Evolutionary conservation across 371 early-diverging fungal species (phyloP), one percentile per base, ranked within the genome.

Genomic region (Smittium culicis): DNA sequence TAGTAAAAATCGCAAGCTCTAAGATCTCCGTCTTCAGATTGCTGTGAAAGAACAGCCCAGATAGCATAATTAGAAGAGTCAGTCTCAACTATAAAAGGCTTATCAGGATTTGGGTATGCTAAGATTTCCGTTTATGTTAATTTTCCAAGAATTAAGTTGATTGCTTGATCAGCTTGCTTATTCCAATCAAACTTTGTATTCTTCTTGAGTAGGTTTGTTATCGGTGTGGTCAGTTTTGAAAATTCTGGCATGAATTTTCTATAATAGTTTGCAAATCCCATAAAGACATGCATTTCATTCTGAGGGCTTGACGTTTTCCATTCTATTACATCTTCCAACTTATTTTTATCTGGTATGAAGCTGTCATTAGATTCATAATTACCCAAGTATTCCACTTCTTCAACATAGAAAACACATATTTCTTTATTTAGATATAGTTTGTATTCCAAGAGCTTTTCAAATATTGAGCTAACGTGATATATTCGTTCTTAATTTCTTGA

Each of bases 361-460:
- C 64, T 65, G 27, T 64, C n/a, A 20, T 29, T 60, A n/a, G 69
- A 70, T 8, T 83, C 57, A 1, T 72, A 35, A 66, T 74, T 73
- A 1, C 84, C 82, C 14, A 82, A 67, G 68, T 72, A 84, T 11
- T 74, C 73, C 14, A 84, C 29, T 35, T 74, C 67, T 0, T 27
- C 29, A 24, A 62, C 28, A 30, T 35, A 32, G 68, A 85, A 83
- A 17, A 71, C 61, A 68, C 84, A 86, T 67, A 87, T 88, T 57
- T 73, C 70, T 5, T 70, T 55, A 17, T 83, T 83, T 64, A n/a
- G 16, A n/a, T 29, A 64, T 32, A 64, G 5, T 33, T 64, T 32
- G 5, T 64, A 35, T 5, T 0, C 66, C 70, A 17, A 31, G 2
- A 86, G 72, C 14, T 68, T 34, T 0, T 72, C 16, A 0, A 84